phyloP scores from a whole-genome alignment of 2,329 filamentous ascomycete genomes.

The Tympanopsis confertula region DNA sequence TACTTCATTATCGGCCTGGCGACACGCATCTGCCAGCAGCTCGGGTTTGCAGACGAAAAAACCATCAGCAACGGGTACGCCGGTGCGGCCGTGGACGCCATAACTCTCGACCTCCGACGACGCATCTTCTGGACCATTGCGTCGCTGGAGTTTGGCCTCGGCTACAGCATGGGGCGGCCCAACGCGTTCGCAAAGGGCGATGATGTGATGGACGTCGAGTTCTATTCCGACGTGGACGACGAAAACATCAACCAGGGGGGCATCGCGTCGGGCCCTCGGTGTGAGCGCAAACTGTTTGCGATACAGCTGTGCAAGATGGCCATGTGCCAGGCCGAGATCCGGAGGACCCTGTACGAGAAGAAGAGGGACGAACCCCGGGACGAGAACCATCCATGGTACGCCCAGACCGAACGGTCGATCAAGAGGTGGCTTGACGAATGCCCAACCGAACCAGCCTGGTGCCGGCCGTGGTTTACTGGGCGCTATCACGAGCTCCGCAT shows the following conservation, averaged over 20 bases:
- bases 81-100: conserved; percentile 49
- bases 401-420: conserved; percentile 66
- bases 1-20: conserved; percentile 89
- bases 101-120: conserved; percentile 81
- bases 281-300: conserved; percentile 74
- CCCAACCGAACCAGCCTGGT: conserved; percentile 60
- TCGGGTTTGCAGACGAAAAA: conserved; percentile 79
- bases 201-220: conserved; percentile 75
- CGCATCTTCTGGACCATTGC: conserved; percentile 79
- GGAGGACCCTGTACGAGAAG: conserved; percentile 73
- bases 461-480: conserved; percentile 65
- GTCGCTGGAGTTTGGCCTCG: conserved; percentile 78
- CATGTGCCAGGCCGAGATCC: conserved; percentile 75
- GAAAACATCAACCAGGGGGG: conserved; percentile 69
- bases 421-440: conserved; percentile 68
- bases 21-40: conserved; percentile 75
- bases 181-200: conserved; percentile 72
- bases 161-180: conserved; percentile 78
- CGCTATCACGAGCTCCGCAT: conserved; percentile 81
- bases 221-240: conserved; percentile 75
- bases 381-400: conserved; percentile 80
- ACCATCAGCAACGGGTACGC: conserved; percentile 59
- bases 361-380: conserved; percentile 66
- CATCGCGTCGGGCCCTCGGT: conserved; percentile 59
- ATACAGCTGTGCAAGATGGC: conserved; percentile 94